Percentiles rank a stretch among this genome's conserved stretches.
phyloP scores from a whole-genome alignment of 768 basidiomycete species.

The Glaciozyma martinii region DNA sequence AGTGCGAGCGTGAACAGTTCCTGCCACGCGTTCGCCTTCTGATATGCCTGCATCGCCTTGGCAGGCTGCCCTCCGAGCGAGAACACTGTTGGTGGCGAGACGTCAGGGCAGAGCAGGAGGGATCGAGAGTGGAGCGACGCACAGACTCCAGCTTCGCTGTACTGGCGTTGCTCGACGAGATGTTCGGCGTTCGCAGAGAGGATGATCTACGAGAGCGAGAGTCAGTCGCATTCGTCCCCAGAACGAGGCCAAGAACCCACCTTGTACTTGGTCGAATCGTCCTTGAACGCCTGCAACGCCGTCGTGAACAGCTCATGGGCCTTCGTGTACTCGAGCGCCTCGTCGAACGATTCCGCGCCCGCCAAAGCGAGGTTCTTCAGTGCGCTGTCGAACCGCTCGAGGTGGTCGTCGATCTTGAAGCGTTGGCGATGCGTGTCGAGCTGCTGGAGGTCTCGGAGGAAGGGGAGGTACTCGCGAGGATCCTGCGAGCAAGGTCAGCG shows the following conservation, averaged over 20 bases:
- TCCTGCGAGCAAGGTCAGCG: conserved; percentile 51
- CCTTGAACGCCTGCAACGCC: conserved; percentile 72
- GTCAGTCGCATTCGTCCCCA: not conserved
- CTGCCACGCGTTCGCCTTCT: conserved; percentile 80
- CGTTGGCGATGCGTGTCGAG: conserved; percentile 72
- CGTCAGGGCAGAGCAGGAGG: not conserved
- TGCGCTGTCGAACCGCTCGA: conserved; percentile 66
- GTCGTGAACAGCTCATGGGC: conserved; percentile 62
- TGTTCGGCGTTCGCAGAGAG: conserved; percentile 32
- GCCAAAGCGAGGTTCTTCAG: conserved; percentile 63
- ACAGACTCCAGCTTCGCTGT: conserved; percentile 75
- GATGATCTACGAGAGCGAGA: conserved; percentile 13
- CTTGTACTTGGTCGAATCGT: conserved; percentile 45
- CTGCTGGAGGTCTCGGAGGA: conserved; percentile 77
- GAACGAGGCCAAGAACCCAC: not conserved
- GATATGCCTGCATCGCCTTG: conserved; percentile 80
- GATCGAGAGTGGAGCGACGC: conserved; percentile 8
- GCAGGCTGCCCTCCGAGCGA: conserved; percentile 52
- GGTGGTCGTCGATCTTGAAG: conserved; percentile 86
- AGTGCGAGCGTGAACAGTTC: conserved; percentile 76
- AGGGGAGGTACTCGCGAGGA: conserved; percentile 93
- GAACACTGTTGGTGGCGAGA: conserved; percentile 48
- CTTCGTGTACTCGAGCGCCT: conserved; percentile 71
- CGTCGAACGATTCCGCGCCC: conserved; percentile 66
- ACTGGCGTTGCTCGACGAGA: conserved; percentile 74